Base-by-base conservation (phyloP, 805 yeast species). In the Wickerhamiella musiphila region DNA sequence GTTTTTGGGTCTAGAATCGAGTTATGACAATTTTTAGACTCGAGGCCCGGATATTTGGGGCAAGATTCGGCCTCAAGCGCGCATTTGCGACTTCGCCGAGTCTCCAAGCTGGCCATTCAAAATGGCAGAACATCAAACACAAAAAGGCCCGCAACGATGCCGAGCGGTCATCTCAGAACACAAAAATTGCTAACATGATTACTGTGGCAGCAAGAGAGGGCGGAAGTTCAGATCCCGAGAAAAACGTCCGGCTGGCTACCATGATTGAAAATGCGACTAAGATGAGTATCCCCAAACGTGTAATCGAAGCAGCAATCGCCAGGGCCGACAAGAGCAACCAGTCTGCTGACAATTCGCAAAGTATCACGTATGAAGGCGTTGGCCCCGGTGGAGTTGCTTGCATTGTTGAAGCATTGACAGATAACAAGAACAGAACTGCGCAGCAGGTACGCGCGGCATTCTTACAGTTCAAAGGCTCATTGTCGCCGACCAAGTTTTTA, bases 41-140 rank as follows among this genome's bases (percentile, higher is more conserved):
- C n/a, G n/a, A n/a, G n/a, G n/a, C n/a, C n/a, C n/a, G n/a, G n/a
- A n/a, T n/a, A n/a, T n/a, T n/a, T n/a, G n/a, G n/a, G n/a, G n/a
- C n/a, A n/a, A n/a, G n/a, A n/a, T n/a, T n/a, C n/a, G n/a, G n/a
- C n/a, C n/a, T n/a, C n/a, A n/a, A 8, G 5, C 5, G 23, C 5
- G 10, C 23, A 5, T 21, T 21, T 12, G 9, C 23, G n/a, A 5
- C 12, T 5, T 14, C 20, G 5, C 4, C n/a, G 18, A 19, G 16
- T 1, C 13, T 11, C 7, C 21, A n/a, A 2, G 72, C 82, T 0
- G 98, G 98, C 1, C 98, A 86, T 53, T 76, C 81, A 23, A 86
- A 84, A 54, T 86, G 98, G 98, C 79, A 92, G 26, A 81, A 78
- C 29, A 86, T 90, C 44, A 78, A 83, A 49, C 95, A 83, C 50